A percentile compares a stretch with the other conserved stretches of the same genome.
These are phyloP conservation scores for Thermothielavioides terrestris DNA, from an alignment of 495 filamentous ascomycete genomes.

Conservation along the genomic window DNA sequence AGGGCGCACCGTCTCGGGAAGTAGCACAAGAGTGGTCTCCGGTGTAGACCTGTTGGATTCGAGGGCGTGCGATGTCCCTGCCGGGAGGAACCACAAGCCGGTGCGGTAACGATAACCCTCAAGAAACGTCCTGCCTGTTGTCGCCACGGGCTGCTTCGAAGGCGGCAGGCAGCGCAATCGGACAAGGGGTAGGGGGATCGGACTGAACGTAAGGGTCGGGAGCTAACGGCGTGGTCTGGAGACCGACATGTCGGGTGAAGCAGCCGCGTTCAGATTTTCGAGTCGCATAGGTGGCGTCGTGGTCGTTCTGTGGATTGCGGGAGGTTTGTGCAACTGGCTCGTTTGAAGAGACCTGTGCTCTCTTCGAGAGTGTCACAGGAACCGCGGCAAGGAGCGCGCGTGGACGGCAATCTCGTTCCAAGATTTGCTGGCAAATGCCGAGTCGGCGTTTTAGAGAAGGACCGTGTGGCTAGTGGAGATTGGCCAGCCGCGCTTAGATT, in stretches of 20 bases:
- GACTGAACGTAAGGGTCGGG: not conserved
- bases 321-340: not conserved
- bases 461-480: constrained; percentile 13
- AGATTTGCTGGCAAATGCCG: not conserved
- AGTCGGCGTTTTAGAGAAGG: constrained; percentile 6
- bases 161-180: not conserved
- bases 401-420: not conserved
- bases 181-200: not conserved
- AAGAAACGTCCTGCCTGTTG: too few relatives aligned
- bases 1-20: not conserved
- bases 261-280: not conserved
- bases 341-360: not conserved
- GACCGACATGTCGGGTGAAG: constrained; percentile 5
- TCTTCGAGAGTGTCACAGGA: not conserved
- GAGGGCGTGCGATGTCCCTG: not conserved
- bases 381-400: not conserved
- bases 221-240: not conserved
- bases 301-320: not conserved
- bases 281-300: constrained; percentile 6
- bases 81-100: not conserved
- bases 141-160: not conserved
- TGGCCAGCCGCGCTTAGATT: too few relatives aligned
- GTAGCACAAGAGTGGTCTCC: not conserved
- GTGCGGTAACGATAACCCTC: too few relatives aligned
- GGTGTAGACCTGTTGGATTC: constrained; percentile 4